Evolutionary conservation across 441 rosid species (phyloP).

Genomic region (Cnidoscolus chayamansa): DNA sequence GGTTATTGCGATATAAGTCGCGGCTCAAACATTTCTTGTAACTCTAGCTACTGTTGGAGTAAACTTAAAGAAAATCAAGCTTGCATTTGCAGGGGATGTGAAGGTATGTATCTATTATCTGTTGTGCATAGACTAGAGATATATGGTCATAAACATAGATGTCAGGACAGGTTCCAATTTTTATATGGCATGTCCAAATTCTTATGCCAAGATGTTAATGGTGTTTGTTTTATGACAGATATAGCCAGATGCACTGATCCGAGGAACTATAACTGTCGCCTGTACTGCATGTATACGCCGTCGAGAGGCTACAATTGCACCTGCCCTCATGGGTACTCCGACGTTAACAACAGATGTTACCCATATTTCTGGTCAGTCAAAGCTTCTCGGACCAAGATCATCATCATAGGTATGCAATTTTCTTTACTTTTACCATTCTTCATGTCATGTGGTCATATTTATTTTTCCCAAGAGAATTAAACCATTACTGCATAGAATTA

Average conservation of each 20-base stretch:
- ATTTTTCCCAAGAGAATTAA: too few species aligned
- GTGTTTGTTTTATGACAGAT: not conserved
- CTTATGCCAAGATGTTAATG: not conserved
- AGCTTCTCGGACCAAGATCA: constrained; percentile 4
- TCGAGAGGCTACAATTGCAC: constrained; percentile 10
- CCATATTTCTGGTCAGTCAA: not conserved
- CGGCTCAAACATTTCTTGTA: not conserved
- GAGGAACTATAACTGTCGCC: not conserved
- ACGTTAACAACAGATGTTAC: not conserved
- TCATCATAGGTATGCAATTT: constrained; percentile 19
- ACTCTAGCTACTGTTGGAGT: constrained; percentile 4
- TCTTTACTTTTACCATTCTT: not conserved
- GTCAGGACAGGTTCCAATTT: too few species aligned
- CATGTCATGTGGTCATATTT: not conserved
- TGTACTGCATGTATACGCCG: constrained; percentile 6
- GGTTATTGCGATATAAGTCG: constrained; percentile 9
- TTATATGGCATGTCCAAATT: too few species aligned
- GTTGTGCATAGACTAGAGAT: too few species aligned
- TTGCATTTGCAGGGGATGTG: constrained; percentile 9
- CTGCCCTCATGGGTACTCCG: constrained; percentile 5
- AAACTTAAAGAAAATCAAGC: not conserved
- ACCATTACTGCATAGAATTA: too few species aligned
- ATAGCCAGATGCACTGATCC: not conserved
- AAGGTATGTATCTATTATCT: not conserved
- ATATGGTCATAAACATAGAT: too few species aligned